phyloP scores from a whole-genome alignment of 1,284 basidiomycete species.

The Irpex lacteus region DNA sequence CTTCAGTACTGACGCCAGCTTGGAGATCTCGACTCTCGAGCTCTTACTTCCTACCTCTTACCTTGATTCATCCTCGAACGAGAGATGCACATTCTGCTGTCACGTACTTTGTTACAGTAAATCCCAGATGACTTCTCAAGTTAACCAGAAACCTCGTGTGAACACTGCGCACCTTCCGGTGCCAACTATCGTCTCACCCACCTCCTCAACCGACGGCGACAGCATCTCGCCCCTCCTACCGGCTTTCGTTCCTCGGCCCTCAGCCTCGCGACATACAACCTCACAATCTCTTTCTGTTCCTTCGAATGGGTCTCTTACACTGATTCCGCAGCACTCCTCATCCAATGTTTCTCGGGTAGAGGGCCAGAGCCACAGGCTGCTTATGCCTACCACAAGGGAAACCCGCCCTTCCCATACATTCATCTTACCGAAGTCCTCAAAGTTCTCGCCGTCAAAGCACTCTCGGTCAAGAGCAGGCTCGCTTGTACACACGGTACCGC shows the following conservation, averaged over 20 bases:
- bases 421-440: constrained; percentile 15
- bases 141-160: constrained; percentile 12
- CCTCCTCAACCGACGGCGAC: constrained; percentile 12
- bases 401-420: constrained; percentile 9
- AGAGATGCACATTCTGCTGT: constrained; percentile 15
- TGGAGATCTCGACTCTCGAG: background rate
- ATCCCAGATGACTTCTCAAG: constrained; percentile 11
- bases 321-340: constrained; percentile 3
- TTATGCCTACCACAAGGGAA: constrained; percentile 29
- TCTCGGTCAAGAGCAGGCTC: constrained; percentile 26
- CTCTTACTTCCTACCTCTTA: background rate
- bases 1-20: too few relatives aligned
- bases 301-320: constrained; percentile 1
- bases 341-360: background rate
- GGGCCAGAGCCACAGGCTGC: constrained; percentile 15
- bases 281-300: constrained; percentile 7
- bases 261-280: constrained; percentile 4
- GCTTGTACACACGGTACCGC: constrained; percentile 15
- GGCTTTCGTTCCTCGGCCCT: constrained; percentile 8
- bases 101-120: constrained; percentile 14
- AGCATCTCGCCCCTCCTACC: constrained; percentile 8
- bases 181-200: constrained; percentile 9
- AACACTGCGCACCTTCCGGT: constrained; percentile 12
- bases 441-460: constrained; percentile 22
- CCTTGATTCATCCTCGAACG: background rate